These are phyloP conservation scores for Phytopythium vexans DNA, from an alignment of 352 stramenopile genomes.

Conservation along the genomic window DNA sequence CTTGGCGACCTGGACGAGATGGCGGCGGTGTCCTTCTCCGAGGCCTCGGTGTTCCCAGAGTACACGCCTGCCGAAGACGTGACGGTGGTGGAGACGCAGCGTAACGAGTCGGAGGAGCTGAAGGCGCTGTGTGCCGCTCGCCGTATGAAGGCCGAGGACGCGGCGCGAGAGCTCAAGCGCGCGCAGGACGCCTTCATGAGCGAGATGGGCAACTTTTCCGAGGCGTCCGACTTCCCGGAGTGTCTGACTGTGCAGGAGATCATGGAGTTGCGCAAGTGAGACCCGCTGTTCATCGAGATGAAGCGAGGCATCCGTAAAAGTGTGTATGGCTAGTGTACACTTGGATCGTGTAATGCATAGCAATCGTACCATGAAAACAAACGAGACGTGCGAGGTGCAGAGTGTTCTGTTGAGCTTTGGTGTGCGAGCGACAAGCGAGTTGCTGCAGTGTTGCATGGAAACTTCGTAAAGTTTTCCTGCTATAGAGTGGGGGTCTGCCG, in stretches of 20 bases:
- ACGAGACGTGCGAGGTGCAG: too few species aligned
- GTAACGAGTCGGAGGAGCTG: slow-evolving; percentile 7
- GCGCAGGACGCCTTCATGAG: slow-evolving; percentile 36
- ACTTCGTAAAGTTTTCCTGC: too few species aligned
- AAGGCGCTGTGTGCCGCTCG: slow-evolving; percentile 1
- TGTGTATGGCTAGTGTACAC: too few species aligned
- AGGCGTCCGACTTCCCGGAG: slow-evolving; percentile 68
- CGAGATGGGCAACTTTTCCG: slow-evolving; percentile 49
- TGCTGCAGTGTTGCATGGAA: too few species aligned
- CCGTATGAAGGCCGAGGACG: slow-evolving; percentile 9
- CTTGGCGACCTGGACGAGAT: slow-evolving; percentile 44
- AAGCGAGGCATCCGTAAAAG: not conserved
- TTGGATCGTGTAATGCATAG: too few species aligned
- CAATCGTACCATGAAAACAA: too few species aligned
- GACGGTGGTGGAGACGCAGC: slow-evolving; percentile 22
- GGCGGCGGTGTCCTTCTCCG: slow-evolving; percentile 47
- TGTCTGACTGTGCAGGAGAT: slow-evolving; percentile 45
- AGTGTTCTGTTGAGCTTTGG: too few species aligned
- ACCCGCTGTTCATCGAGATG: not conserved
- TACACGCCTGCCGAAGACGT: slow-evolving; percentile 52
- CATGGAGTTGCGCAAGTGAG: slow-evolving; percentile 27
- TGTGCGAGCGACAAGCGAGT: too few species aligned
- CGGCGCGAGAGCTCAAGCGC: slow-evolving; percentile 12
- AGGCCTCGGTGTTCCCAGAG: slow-evolving; percentile 62
- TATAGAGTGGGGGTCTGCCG: too few species aligned